These are phyloP conservation scores for Calonectria pseudoreteaudii DNA, from an alignment of 2,329 filamentous ascomycete species.

Conservation along the genomic window DNA sequence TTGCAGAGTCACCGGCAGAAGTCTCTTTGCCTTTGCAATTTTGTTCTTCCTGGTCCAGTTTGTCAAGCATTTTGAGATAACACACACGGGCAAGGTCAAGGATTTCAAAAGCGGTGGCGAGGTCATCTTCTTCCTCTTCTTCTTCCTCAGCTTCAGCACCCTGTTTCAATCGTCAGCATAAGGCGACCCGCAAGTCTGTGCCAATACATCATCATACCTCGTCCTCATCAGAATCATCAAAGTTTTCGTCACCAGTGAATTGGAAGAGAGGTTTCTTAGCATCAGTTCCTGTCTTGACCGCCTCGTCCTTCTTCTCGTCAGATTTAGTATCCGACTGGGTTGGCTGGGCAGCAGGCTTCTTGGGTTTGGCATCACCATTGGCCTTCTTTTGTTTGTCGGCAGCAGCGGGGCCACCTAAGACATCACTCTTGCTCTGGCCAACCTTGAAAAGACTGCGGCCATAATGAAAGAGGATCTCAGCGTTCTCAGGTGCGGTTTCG, in stretches of 20 bases:
- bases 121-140: slow-evolving; percentile 77
- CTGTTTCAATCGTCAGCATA: slow-evolving; percentile 30
- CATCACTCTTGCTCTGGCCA: slow-evolving; percentile 93
- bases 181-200: background rate
- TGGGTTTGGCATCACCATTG: slow-evolving; percentile 47
- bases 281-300: slow-evolving; percentile 48
- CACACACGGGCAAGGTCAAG: slow-evolving; percentile 82
- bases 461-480: slow-evolving; percentile 94
- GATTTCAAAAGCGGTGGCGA: slow-evolving; percentile 84
- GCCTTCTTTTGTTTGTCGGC: slow-evolving; percentile 60
- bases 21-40: slow-evolving; percentile 58
- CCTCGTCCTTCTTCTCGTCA: slow-evolving; percentile 54
- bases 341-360: slow-evolving; percentile 54
- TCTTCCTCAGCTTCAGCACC: slow-evolving; percentile 54
- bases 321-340: slow-evolving; percentile 60
- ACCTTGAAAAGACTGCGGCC: slow-evolving; percentile 94
- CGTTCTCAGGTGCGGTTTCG: slow-evolving; percentile 90
- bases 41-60: slow-evolving; percentile 49
- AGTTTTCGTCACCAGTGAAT: slow-evolving; percentile 94
- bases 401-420: slow-evolving; percentile 84
- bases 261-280: slow-evolving; percentile 85
- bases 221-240: slow-evolving; percentile 84
- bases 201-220: slow-evolving; percentile 52
- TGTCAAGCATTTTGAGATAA: slow-evolving; percentile 67
- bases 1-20: slow-evolving; percentile 53